Percentiles rank a stretch among this genome's conserved stretches.
These are phyloP conservation scores for Gynostemma pentaphyllum DNA, from an alignment of 306 rosid species.

Conservation along the genomic window DNA sequence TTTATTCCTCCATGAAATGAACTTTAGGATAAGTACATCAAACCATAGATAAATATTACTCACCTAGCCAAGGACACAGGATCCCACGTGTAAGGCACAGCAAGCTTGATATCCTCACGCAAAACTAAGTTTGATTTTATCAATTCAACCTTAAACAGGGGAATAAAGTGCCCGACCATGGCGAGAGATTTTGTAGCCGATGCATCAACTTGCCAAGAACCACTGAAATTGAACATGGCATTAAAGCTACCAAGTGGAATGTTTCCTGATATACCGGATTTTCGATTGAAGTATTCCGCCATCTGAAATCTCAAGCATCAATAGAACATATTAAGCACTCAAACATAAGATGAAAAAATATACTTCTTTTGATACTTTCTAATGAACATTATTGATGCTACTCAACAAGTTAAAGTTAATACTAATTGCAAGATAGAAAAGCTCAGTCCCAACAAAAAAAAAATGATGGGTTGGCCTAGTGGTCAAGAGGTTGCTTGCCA, in stretches of 20 bases:
- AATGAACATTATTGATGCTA: neutral
- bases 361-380: neutral
- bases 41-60: constrained; percentile 7
- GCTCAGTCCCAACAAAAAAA: neutral
- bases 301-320: constrained; percentile 50
- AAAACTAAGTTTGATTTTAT: constrained; percentile 39
- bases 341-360: neutral
- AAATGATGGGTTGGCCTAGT: neutral
- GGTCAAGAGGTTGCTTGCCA: no score
- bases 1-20: neutral
- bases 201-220: constrained; percentile 74
- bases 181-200: constrained; percentile 88
- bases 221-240: constrained; percentile 89
- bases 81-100: constrained; percentile 95
- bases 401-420: neutral
- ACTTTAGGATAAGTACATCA: neutral
- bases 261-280: constrained; percentile 38
- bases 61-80: constrained; percentile 88
- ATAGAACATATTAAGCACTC: constrained; percentile 8
- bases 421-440: neutral
- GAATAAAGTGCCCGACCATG: constrained; percentile 70
- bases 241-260: constrained; percentile 90
- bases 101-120: constrained; percentile 59
- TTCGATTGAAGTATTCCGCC: constrained; percentile 70
- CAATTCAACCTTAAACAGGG: constrained; percentile 50